Percentiles rank a stretch among this genome's conserved stretches.
phyloP scores from a whole-genome alignment of 805 yeast genomes.

The Wickerhamomyces canadensis region DNA sequence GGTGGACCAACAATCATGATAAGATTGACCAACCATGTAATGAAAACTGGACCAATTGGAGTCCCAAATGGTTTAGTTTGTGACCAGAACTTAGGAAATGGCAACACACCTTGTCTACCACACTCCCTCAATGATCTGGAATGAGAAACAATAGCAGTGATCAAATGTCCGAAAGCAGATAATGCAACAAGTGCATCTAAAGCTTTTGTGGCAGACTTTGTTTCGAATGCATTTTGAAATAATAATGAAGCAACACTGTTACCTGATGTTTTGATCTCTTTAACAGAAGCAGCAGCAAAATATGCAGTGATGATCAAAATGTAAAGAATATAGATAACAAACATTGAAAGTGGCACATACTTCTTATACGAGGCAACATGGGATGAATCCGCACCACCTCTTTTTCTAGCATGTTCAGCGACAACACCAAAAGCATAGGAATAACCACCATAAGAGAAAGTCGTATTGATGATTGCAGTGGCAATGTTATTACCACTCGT shows the following conservation, averaged over 20 bases:
- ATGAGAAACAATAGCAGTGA: slow-evolving; percentile 43
- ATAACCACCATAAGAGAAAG: slow-evolving; percentile 38
- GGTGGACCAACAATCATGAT: slow-evolving; percentile 71
- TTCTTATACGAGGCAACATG: slow-evolving; percentile 7
- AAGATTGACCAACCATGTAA: slow-evolving; percentile 67
- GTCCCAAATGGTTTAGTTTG: slow-evolving; percentile 38
- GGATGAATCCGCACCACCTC: slow-evolving; percentile 7
- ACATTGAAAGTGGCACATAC: slow-evolving; percentile 29
- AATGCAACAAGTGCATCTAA: slow-evolving; percentile 42
- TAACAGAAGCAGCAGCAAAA: slow-evolving; percentile 24
- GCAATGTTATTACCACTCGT: slow-evolving; percentile 37
- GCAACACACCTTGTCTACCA: slow-evolving; percentile 46
- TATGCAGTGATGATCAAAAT: slow-evolving; percentile 30
- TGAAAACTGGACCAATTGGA: slow-evolving; percentile 56
- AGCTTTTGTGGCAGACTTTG: slow-evolving; percentile 37
- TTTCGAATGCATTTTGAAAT: slow-evolving; percentile 29
- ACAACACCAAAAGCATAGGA: slow-evolving; percentile 35
- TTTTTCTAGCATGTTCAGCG: slow-evolving; percentile 26
- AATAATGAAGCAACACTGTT: slow-evolving; percentile 27
- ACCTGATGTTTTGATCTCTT: slow-evolving; percentile 26
- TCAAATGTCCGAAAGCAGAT: slow-evolving; percentile 43
- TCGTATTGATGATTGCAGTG: slow-evolving; percentile 37
- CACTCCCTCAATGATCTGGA: slow-evolving; percentile 44
- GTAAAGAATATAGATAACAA: slow-evolving; percentile 28
- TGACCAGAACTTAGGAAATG: slow-evolving; percentile 39